Evolutionary conservation across 2,329 filamentous ascomycete species (phyloP).

Genomic region (Diaporthe batatas): DNA sequence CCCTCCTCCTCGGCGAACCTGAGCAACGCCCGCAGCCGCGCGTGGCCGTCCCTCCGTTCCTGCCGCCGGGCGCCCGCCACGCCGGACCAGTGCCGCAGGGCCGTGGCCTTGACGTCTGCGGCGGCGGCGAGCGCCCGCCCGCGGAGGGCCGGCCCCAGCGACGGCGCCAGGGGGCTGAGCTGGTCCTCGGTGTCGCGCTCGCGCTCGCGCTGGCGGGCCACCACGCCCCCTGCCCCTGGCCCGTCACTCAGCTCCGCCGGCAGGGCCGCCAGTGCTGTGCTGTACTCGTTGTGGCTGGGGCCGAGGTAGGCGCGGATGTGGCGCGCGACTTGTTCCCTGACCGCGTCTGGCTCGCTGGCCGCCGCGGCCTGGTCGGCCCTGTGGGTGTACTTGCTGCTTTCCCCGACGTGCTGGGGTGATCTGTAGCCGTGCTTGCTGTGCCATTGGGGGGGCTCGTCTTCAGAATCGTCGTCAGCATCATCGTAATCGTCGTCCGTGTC

Average conservation of each 20-base stretch:
- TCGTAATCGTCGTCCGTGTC: not conserved
- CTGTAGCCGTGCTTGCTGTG: too few species aligned
- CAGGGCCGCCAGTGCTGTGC: not conserved
- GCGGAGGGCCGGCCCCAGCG: not conserved
- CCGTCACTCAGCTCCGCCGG: too few species aligned
- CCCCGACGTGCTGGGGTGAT: too few species aligned
- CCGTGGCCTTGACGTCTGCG: not conserved
- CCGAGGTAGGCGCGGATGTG: slow-evolving; percentile 4
- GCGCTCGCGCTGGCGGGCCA: not conserved
- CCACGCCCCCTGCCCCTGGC: too few species aligned
- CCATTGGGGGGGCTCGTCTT: too few species aligned
- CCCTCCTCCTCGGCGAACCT: not conserved
- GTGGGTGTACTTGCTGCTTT: too few species aligned
- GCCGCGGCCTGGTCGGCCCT: too few species aligned
- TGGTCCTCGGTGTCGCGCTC: not conserved
- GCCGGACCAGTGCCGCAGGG: not conserved
- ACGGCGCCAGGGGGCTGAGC: too few species aligned
- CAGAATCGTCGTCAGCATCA: too few species aligned
- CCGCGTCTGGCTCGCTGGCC: too few species aligned
- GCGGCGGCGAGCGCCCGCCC: not conserved
- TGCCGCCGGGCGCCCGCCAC: not conserved
- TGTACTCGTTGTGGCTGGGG: not conserved
- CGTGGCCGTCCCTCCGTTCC: not conserved
- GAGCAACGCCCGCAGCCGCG: not conserved
- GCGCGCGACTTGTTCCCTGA: not conserved